phyloP scores from a whole-genome alignment of 2,329 filamentous ascomycete species.

The Trichophyton rubrum region DNA sequence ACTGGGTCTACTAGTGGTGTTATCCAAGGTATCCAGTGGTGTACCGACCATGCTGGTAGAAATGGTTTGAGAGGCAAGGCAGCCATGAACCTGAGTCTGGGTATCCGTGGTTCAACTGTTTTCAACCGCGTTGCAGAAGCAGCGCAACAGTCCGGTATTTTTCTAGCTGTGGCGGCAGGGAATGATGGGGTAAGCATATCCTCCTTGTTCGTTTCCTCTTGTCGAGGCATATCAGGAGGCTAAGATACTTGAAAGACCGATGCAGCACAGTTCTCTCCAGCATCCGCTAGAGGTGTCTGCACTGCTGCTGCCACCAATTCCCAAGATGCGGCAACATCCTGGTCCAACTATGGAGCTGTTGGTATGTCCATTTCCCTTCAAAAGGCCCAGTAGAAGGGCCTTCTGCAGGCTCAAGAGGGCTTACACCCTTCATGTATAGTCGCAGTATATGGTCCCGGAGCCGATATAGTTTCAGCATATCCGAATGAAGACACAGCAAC shows the following conservation, averaged over 20 bases:
- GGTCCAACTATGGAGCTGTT: conserved; percentile 34
- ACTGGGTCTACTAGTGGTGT: conserved; percentile 36
- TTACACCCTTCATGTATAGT: conserved; percentile 20
- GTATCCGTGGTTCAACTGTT: conserved; percentile 24
- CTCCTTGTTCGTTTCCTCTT: neutral
- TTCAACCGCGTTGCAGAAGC: conserved; percentile 29
- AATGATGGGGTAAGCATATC: conserved; percentile 21
- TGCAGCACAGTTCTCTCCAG: conserved; percentile 18
- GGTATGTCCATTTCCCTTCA: conserved; percentile 7
- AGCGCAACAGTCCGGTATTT: conserved; percentile 26
- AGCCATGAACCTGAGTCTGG: conserved; percentile 27
- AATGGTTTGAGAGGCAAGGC: conserved; percentile 21
- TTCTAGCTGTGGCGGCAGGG: conserved; percentile 31
- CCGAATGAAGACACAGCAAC: conserved; percentile 36
- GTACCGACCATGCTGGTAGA: conserved; percentile 21
- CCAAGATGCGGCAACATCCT: conserved; percentile 24
- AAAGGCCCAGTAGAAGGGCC: neutral
- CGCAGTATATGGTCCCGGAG: conserved; percentile 46
- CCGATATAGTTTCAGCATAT: conserved; percentile 40
- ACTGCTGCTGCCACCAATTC: conserved; percentile 30
- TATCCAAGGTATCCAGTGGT: conserved; percentile 38
- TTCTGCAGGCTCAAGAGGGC: neutral
- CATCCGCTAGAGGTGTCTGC: conserved; percentile 27
- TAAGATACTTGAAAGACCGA: neutral
- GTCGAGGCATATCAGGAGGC: conserved; percentile 17